A percentile compares a stretch with the other conserved stretches of the same genome.
Conservation (phyloP, 345 rosid species). For the Citrus mangshanensis region DNA sequence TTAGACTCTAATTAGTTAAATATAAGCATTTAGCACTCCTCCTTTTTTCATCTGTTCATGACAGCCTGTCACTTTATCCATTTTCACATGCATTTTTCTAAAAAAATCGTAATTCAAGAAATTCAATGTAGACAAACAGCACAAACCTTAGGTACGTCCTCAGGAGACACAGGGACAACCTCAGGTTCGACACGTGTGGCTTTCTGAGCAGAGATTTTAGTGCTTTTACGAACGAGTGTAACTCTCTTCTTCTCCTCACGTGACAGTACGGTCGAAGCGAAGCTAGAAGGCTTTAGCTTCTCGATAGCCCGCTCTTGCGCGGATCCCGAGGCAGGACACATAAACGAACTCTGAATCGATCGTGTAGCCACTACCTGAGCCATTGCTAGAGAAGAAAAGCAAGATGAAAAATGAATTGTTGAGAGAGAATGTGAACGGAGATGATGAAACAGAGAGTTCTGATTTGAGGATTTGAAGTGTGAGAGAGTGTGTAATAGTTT, state of each 20-base stretch:
- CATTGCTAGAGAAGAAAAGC: conserved; percentile 36
- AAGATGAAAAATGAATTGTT: conserved; percentile 1
- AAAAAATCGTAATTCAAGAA: neutral
- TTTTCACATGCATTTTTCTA: no score
- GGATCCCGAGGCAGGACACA: conserved; percentile 46
- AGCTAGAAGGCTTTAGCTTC: conserved; percentile 51
- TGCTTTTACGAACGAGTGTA: conserved; percentile 28
- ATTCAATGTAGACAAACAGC: neutral
- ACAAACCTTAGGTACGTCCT: conserved; percentile 54
- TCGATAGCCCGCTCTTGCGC: conserved; percentile 34
- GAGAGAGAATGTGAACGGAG: conserved; percentile 1
- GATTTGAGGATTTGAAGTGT: neutral
- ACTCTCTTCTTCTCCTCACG: conserved; percentile 24
- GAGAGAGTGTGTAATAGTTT: neutral
- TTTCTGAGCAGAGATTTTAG: conserved; percentile 44
- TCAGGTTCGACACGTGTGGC: conserved; percentile 51
- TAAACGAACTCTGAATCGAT: conserved; percentile 52
- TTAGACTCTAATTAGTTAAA: neutral
- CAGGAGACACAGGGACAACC: conserved; percentile 71
- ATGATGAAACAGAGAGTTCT: neutral
- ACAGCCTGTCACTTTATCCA: neutral
- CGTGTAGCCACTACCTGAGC: conserved; percentile 76
- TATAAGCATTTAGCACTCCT: neutral
- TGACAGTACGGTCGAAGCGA: conserved; percentile 40
- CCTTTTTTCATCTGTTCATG: neutral